Conservation (phyloP, 2,329 filamentous ascomycete species). For the Ophiostoma ips region DNA sequence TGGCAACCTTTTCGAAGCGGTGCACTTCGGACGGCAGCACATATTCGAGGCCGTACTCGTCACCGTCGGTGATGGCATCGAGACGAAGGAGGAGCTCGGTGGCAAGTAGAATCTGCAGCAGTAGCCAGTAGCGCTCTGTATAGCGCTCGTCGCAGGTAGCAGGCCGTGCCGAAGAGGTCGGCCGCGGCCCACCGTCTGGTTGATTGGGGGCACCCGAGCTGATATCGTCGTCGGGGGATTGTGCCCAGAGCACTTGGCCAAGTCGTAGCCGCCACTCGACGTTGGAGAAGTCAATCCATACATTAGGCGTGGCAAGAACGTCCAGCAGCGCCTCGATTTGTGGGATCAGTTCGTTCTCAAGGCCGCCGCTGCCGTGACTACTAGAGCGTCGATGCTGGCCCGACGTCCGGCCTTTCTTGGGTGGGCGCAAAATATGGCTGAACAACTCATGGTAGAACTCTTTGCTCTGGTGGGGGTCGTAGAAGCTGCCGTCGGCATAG, state of each 20-base stretch:
- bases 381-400: slow-evolving; percentile 39
- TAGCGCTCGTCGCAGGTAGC: slow-evolving; percentile 37
- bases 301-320: slow-evolving; percentile 48
- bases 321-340: slow-evolving; percentile 57
- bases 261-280: slow-evolving; percentile 63
- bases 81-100: slow-evolving; percentile 52
- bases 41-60: slow-evolving; percentile 37
- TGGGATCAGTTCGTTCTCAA: slow-evolving; percentile 37
- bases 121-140: slow-evolving; percentile 52
- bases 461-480: slow-evolving; percentile 34
- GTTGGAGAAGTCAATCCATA: slow-evolving; percentile 62
- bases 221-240: slow-evolving; percentile 11
- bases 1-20: slow-evolving; percentile 48
- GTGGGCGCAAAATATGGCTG: slow-evolving; percentile 42
- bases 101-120: slow-evolving; percentile 50
- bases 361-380: not conserved
- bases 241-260: slow-evolving; percentile 56
- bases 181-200: slow-evolving; percentile 15
- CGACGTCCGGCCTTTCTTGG: slow-evolving; percentile 31
- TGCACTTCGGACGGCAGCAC: slow-evolving; percentile 43
- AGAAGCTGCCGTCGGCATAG: slow-evolving; percentile 38
- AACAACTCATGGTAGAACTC: slow-evolving; percentile 52
- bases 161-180: slow-evolving; percentile 19
- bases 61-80: slow-evolving; percentile 47
- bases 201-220: slow-evolving; percentile 22